Evolutionary conservation across 768 basidiomycete genomes (phyloP).

Genomic region (Lentinula boryana): DNA sequence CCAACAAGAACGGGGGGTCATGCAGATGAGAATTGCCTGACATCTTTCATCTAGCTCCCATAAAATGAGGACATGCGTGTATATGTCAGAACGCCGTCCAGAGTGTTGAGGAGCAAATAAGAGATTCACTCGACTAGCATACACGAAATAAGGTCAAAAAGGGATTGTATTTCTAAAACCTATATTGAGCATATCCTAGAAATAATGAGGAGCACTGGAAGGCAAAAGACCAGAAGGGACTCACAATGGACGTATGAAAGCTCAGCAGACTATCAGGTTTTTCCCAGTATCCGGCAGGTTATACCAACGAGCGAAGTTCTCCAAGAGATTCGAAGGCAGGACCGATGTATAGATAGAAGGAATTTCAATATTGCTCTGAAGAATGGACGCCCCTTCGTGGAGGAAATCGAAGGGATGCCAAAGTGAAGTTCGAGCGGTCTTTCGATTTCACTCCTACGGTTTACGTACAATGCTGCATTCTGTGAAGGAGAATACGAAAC

Average conservation of each 20-base stretch:
- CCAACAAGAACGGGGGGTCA: not conserved
- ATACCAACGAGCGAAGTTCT: conserved; percentile 9
- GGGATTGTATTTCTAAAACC: not conserved
- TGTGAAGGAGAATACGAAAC: conserved; percentile 33
- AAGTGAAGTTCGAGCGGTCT: conserved; percentile 54
- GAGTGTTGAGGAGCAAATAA: conserved; percentile 87
- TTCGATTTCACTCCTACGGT: not conserved
- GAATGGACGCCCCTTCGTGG: conserved; percentile 79
- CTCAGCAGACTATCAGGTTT: not conserved
- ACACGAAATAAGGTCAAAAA: not conserved
- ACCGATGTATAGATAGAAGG: conserved; percentile 33
- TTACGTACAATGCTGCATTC: no score
- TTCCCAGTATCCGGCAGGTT: conserved; percentile 14
- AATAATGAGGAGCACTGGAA: not conserved
- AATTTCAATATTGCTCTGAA: conserved; percentile 64
- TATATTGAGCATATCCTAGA: not conserved
- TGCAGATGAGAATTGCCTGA: not conserved
- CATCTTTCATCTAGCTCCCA: conserved; percentile 64
- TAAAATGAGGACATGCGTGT: conserved; percentile 97
- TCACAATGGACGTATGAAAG: not conserved
- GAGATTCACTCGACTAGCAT: not conserved
- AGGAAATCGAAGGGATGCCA: conserved; percentile 60
- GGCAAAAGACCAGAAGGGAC: not conserved
- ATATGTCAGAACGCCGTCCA: conserved; percentile 66
- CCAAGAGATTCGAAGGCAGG: conserved; percentile 23